These are phyloP conservation scores for Yueomyces sp. DNA, from an alignment of 805 yeast genomes.

Conservation along the genomic window DNA sequence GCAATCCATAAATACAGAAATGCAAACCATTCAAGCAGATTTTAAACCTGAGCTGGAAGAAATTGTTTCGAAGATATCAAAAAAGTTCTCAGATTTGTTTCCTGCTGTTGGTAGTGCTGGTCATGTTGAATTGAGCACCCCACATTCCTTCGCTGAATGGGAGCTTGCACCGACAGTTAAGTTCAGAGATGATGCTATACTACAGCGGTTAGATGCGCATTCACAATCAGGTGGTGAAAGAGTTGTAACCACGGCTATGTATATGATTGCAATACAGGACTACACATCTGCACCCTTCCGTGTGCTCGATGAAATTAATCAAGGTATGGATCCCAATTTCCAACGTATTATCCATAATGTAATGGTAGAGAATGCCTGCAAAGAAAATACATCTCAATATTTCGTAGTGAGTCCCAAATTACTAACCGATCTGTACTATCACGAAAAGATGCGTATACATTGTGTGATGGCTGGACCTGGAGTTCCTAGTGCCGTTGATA, in stretches of 20 bases:
- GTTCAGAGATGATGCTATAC: constrained; percentile 65
- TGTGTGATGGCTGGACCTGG: constrained; percentile 59
- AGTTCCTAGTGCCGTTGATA: constrained; percentile 27
- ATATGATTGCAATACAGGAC: constrained; percentile 82
- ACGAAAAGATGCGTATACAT: constrained; percentile 69
- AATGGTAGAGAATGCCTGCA: constrained; percentile 76
- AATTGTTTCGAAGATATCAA: constrained; percentile 44
- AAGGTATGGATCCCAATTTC: constrained; percentile 94
- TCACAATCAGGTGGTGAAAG: constrained; percentile 97
- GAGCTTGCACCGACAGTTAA: constrained; percentile 69
- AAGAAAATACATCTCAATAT: constrained; percentile 56
- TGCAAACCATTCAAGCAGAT: constrained; percentile 25
- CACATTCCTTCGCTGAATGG: constrained; percentile 55
- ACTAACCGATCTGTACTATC: constrained; percentile 63
- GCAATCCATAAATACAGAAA: constrained; percentile 11
- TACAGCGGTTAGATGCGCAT: constrained; percentile 64
- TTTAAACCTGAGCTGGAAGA: constrained; percentile 55
- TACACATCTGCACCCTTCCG: constrained; percentile 81
- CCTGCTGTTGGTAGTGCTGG: constrained; percentile 76
- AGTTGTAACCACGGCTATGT: constrained; percentile 87
- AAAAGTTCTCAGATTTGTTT: constrained; percentile 54
- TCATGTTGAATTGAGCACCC: constrained; percentile 46
- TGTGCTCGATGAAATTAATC: constrained; percentile 95
- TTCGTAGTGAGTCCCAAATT: constrained; percentile 89
- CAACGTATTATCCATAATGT: constrained; percentile 77